A percentile compares a stretch with the other conserved stretches of the same genome.
These are phyloP conservation scores for Plenodomus tracheiphilus DNA, from an alignment of 2,329 filamentous ascomycete species.

Conservation along the genomic window DNA sequence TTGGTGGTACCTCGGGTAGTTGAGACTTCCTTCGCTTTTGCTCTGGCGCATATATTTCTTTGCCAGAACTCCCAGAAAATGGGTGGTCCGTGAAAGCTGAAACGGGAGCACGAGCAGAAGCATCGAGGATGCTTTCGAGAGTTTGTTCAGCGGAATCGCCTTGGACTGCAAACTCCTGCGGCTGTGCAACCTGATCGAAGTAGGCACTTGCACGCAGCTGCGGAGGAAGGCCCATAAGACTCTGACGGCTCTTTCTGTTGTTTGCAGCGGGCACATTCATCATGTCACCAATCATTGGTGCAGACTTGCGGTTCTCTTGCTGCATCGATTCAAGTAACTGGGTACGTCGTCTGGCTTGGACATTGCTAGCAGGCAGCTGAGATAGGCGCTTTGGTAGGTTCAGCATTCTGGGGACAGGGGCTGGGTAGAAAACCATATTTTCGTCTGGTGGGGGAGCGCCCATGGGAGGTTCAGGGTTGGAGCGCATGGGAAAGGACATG, in stretches of 20 bases:
- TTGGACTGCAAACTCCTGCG: conserved; percentile 60
- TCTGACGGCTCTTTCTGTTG: conserved; percentile 41
- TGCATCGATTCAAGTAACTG: conserved; percentile 70
- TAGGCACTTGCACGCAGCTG: conserved; percentile 89
- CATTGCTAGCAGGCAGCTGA: conserved; percentile 65
- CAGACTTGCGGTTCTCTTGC: conserved; percentile 57
- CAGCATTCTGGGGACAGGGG: conserved; percentile 89
- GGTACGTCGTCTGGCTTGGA: conserved; percentile 71
- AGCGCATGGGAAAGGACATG: conserved; percentile 52
- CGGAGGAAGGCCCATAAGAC: conserved; percentile 67
- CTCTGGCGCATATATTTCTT: conserved; percentile 70
- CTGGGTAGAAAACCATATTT: conserved; percentile 92
- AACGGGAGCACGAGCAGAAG: conserved; percentile 84
- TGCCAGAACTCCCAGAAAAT: conserved; percentile 74
- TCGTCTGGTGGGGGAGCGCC: conserved; percentile 64
- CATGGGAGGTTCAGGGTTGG: conserved; percentile 21
- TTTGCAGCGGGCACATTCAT: conserved; percentile 13
- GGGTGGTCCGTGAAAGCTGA: conserved; percentile 89
- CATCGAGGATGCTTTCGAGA: conserved; percentile 88
- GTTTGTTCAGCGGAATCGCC: conserved; percentile 86
- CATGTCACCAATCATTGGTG: conserved; percentile 25
- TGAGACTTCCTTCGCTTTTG: conserved; percentile 47
- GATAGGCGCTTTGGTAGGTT: conserved; percentile 89
- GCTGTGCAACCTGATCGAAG: conserved; percentile 70
- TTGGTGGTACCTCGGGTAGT: conserved; percentile 25